A percentile compares a stretch with the other conserved stretches of the same genome.
These are phyloP conservation scores for Platanthera guangdongensis DNA, from an alignment of 106 monocot species.

Conservation along the genomic window DNA sequence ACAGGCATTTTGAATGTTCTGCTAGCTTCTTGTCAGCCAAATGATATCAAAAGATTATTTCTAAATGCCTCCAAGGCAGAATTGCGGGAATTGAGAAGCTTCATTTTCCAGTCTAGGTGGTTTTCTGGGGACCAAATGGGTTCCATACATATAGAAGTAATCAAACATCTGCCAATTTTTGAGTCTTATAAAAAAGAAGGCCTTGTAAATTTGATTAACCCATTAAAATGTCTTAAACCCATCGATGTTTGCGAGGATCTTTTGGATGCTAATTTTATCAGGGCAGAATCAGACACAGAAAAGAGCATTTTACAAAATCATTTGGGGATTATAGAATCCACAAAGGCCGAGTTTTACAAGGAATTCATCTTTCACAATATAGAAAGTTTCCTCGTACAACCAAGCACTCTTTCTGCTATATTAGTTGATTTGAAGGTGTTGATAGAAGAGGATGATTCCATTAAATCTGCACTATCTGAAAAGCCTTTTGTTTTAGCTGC, in stretches of 20 bases:
- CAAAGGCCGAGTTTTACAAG: conserved; percentile 79
- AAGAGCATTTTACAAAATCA: conserved; percentile 48
- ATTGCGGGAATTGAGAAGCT: conserved; percentile 76
- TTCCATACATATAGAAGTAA: conserved; percentile 45
- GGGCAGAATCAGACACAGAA: conserved; percentile 76
- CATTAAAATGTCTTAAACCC: conserved; percentile 87
- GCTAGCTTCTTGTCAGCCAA: conserved; percentile 27
- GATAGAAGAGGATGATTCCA: conserved; percentile 46
- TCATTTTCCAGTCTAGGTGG: conserved; percentile 92
- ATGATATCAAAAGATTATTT: conserved; percentile 45
- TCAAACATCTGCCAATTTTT: conserved; percentile 85
- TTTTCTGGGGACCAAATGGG: conserved; percentile 56
- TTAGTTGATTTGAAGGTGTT: conserved; percentile 62
- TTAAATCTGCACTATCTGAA: conserved; percentile 43
- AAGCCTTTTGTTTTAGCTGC: conserved; percentile 76
- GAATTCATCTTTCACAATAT: conserved; percentile 58
- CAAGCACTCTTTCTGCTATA: conserved; percentile 51
- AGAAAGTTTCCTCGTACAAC: conserved; percentile 45
- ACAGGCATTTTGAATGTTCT: conserved; percentile 77
- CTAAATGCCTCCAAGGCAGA: conserved; percentile 62
- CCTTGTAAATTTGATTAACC: conserved; percentile 45
- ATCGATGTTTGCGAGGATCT: conserved; percentile 64
- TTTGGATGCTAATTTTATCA: conserved; percentile 72
- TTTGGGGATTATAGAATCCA: conserved; percentile 53
- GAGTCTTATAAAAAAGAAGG: conserved; percentile 63